Conservation (phyloP, 75 land plant species). For the Cunninghamia lanceolata region DNA sequence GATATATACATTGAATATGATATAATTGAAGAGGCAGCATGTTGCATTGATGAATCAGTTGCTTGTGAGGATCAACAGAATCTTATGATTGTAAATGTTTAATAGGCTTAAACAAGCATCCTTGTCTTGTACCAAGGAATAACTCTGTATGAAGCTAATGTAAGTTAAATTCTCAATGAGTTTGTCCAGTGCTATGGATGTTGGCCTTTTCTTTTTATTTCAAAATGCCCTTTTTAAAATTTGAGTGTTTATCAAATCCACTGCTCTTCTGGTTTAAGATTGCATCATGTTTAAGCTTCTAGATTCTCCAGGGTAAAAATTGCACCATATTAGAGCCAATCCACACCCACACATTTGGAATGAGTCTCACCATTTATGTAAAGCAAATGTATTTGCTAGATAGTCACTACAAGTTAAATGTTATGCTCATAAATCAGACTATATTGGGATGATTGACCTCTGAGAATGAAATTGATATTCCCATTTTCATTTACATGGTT, state of each 20-base stretch:
- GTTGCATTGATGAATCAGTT: neutral
- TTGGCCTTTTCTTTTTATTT: neutral
- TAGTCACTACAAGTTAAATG: too few species aligned
- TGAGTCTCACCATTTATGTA: too few species aligned
- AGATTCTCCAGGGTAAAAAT: neutral
- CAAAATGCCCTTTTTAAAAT: neutral
- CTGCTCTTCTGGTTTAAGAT: neutral
- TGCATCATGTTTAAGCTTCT: neutral
- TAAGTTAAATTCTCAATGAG: neutral
- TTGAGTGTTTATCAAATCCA: neutral
- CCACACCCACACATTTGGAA: too few species aligned
- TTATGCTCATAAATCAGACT: too few species aligned
- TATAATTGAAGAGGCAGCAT: neutral
- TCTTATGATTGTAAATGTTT: neutral
- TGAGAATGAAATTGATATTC: too few species aligned
- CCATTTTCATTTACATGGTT: too few species aligned
- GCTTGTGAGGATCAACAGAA: neutral
- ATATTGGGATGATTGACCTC: too few species aligned
- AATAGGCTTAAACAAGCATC: neutral
- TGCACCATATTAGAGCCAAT: neutral
- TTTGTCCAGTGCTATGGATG: neutral
- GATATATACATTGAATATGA: neutral
- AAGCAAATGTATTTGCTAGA: too few species aligned
- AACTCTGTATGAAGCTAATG: neutral
- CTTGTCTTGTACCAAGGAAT: neutral